Evolutionary conservation across 257 asterid genomes (phyloP), one percentile per base, ranked within the genome.

Genomic region (Salvia rosmarinus): DNA sequence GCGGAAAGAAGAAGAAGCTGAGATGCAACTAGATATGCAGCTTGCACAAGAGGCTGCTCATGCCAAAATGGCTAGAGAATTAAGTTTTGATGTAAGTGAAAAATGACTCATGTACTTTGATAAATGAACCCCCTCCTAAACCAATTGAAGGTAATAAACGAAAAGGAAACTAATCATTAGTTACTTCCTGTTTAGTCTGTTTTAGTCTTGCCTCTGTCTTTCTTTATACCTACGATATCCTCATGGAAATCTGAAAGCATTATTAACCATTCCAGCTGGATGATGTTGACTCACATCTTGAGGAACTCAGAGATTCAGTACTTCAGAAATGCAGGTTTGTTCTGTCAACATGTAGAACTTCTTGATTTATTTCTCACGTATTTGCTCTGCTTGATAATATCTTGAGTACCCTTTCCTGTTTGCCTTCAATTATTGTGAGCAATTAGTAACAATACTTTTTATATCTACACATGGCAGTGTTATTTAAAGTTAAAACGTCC

Each of bases 271-370:
- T 64, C 70, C 83, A 93, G 98, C 86, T 93, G 64, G 94, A 85
- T 16, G 79, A 81, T 57, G 84, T 88, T 57, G 95, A 89, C 46
- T 46, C 52, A 74, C 81, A 85, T 40, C 86, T 93, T 56, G 92
- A 82, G 73, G 87, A 87, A 56, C 91, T 93, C 73, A 85, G 82
- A 82, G 96, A 85, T 39, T 54, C 47, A 34, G 95, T 85, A 44
- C 89, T 90, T 80, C 89, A 80, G 77, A 90, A 79, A 50, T 87
- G 96, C 97, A 93, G 98, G 98, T 93, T 64, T 73, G 91, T 78
- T 28, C 58, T 59, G 50, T 35, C 58, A 21, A 42, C 49, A 60
- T 52, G 34, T 54, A 30, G 23, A 44, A 49, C 75, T 47, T 60
- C 8, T 71, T 42, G 13, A 4, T 43, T 16, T 12, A 1, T 16